These are phyloP conservation scores for Lactuca sativa DNA, from an alignment of 129 eudicot species.

Conservation along the genomic window DNA sequence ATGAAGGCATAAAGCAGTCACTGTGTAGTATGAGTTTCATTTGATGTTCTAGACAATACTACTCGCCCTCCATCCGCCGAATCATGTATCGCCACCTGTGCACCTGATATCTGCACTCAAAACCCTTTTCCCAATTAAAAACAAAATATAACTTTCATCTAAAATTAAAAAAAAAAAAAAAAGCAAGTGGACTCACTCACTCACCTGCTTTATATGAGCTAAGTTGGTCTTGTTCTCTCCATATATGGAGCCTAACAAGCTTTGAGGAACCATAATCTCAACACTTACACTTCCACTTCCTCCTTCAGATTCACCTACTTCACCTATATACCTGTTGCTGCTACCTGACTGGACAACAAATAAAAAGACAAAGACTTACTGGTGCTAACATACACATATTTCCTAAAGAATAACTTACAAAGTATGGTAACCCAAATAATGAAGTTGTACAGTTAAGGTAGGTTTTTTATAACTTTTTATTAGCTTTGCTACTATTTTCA, in stretches of 20 bases:
- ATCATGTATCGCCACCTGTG: constrained; percentile 41
- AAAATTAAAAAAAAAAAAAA: not conserved
- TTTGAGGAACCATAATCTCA: constrained; percentile 50
- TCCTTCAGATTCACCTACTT: constrained; percentile 43
- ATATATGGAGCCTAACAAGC: constrained; percentile 34
- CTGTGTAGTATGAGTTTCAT: constrained; percentile 45
- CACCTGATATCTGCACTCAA: constrained; percentile 50
- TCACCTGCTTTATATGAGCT: constrained; percentile 47
- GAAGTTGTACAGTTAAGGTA: constrained; percentile 75
- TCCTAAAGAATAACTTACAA: constrained; percentile 48
- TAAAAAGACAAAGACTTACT: constrained; percentile 36
- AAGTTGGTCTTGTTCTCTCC: constrained; percentile 52
- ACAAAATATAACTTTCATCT: not conserved
- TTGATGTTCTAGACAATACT: constrained; percentile 40
- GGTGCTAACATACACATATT: constrained; percentile 63
- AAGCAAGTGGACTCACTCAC: not conserved
- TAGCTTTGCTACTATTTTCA: too few relatives aligned
- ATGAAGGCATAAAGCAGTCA: constrained; percentile 55
- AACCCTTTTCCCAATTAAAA: constrained; percentile 7
- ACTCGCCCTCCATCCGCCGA: constrained; percentile 40
- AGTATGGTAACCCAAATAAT: constrained; percentile 45
- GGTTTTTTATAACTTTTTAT: too few relatives aligned
- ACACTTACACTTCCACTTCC: constrained; percentile 33
- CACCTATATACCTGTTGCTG: constrained; percentile 34
- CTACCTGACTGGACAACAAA: constrained; percentile 37